Percentiles rank a stretch among this genome's conserved stretches.
Conservation (phyloP, 768 basidiomycete species). For the Pholiota conissans region DNA sequence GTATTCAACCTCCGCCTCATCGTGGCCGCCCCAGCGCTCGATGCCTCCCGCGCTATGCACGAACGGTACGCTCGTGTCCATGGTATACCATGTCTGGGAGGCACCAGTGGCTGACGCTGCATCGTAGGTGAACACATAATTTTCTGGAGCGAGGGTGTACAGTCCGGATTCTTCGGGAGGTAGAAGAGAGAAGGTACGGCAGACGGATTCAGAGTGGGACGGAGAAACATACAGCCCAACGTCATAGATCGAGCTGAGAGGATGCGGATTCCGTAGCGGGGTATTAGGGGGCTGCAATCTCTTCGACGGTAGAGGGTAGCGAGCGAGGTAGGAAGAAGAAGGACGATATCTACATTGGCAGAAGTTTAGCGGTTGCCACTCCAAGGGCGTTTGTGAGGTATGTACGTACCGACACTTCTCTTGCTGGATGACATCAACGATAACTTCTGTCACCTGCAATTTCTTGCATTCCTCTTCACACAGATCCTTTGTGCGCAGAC, state of each 20-base stretch:
- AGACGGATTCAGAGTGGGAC: constrained; percentile 21
- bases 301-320: constrained; percentile 56
- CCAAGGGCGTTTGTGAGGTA: not conserved
- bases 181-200: constrained; percentile 50
- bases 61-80: constrained; percentile 58
- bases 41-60: constrained; percentile 22
- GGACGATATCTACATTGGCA: constrained; percentile 36
- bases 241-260: constrained; percentile 53
- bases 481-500: constrained; percentile 58
- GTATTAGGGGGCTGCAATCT: constrained; percentile 63
- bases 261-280: constrained; percentile 57
- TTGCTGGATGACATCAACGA: constrained; percentile 57
- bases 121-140: constrained; percentile 48
- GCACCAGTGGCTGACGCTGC: constrained; percentile 18
- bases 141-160: constrained; percentile 49
- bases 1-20: constrained; percentile 20
- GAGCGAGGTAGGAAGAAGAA: constrained; percentile 39
- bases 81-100: constrained; percentile 53
- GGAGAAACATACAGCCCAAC: constrained; percentile 36
- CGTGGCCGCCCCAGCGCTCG: constrained; percentile 4
- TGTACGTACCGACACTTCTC: constrained; percentile 68
- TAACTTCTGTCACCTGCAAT: constrained; percentile 57
- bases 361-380: not conserved
- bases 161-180: constrained; percentile 43
- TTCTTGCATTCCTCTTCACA: constrained; percentile 47